Base-by-base conservation (phyloP, 257 asterid species). In the Echium plantagineum region DNA sequence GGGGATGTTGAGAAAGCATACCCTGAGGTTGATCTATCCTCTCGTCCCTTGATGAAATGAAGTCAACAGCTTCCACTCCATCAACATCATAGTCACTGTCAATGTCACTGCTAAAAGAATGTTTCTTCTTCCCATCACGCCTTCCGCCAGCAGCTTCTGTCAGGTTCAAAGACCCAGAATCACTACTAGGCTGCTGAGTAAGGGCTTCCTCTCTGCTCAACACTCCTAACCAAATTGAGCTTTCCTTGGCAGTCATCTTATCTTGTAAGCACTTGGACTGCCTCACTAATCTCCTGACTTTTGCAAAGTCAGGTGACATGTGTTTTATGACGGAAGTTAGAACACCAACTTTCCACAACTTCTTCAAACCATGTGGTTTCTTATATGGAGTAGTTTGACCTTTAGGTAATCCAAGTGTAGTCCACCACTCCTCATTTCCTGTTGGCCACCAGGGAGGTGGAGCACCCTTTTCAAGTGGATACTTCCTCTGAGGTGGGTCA, bases 231-330 rank as follows among this genome's bases (percentile, higher is more conserved):
- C 96, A 88, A 57, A 83, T 85, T 26, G 83, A 77, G 74, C 94
- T 88, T 68, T 88, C 97, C 72, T 89, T 86, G 7, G 95, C 94
- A 19, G 97, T 89, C 95, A 89, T 88, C 74, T 85, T 88, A 77
- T 88, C 96, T 75, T 88, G 96, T 53, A 88, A 83, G 69, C 94
- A 85, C 79, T 88, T 88, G 0, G 96, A 88, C 67, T 75, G 78
- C 70, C 85, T 67, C 54, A 88, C 75, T 10, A 78, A 72, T 68
- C 74, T 77, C 85, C 81, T 80, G 20, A 89, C 80, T 75, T 80
- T 89, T 6, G 94, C 89, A 66, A 89, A 70, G 70, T 89, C 73
- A 42, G 96, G 96, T 6, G 90, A 88, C 94, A 89, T 85, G 54
- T 88, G 96, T 77, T 81, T 88, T 64, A 88, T 85, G 32, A 88